Evolutionary conservation across 2,329 filamentous ascomycete species (phyloP).

Genomic region (Calonectria hongkongensis): DNA sequence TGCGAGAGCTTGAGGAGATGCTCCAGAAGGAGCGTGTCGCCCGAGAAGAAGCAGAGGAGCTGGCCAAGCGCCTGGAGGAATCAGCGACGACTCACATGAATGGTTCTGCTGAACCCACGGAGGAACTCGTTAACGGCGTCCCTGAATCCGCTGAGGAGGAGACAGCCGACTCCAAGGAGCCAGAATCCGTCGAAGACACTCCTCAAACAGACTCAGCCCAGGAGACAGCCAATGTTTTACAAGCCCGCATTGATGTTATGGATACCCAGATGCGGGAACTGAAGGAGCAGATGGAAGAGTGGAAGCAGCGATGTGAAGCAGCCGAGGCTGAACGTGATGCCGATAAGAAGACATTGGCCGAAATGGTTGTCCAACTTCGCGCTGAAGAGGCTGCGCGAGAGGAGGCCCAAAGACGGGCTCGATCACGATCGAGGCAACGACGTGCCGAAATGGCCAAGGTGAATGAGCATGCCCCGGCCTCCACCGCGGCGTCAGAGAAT

Average conservation of each 20-base stretch:
- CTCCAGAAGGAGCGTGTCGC: slow-evolving; percentile 87
- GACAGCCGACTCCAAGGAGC: slow-evolving; percentile 41
- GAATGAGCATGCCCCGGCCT: slow-evolving; percentile 41
- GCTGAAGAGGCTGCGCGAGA: slow-evolving; percentile 75
- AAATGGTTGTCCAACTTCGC: slow-evolving; percentile 91
- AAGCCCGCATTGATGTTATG: slow-evolving; percentile 85
- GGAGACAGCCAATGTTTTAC: slow-evolving; percentile 62
- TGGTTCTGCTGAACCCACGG: slow-evolving; percentile 50
- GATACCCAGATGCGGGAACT: slow-evolving; percentile 87
- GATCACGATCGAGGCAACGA: slow-evolving; percentile 61
- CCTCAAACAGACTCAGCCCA: slow-evolving; percentile 61
- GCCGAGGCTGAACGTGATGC: slow-evolving; percentile 86
- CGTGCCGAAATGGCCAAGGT: slow-evolving; percentile 51
- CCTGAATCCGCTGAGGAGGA: slow-evolving; percentile 47
- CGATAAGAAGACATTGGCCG: slow-evolving; percentile 84
- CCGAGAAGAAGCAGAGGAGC: slow-evolving; percentile 88
- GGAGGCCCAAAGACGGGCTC: slow-evolving; percentile 64
- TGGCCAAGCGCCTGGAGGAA: slow-evolving; percentile 82
- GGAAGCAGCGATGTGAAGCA: slow-evolving; percentile 84
- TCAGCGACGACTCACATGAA: slow-evolving; percentile 62
- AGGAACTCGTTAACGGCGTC: slow-evolving; percentile 41
- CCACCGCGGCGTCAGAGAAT: slow-evolving; percentile 49
- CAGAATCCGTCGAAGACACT: slow-evolving; percentile 59
- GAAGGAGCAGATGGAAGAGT: slow-evolving; percentile 86
- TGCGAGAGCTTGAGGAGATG: slow-evolving; percentile 85